Evolutionary conservation across 2,329 filamentous ascomycete species (phyloP).

Genomic region (Fusarium anthophilum): DNA sequence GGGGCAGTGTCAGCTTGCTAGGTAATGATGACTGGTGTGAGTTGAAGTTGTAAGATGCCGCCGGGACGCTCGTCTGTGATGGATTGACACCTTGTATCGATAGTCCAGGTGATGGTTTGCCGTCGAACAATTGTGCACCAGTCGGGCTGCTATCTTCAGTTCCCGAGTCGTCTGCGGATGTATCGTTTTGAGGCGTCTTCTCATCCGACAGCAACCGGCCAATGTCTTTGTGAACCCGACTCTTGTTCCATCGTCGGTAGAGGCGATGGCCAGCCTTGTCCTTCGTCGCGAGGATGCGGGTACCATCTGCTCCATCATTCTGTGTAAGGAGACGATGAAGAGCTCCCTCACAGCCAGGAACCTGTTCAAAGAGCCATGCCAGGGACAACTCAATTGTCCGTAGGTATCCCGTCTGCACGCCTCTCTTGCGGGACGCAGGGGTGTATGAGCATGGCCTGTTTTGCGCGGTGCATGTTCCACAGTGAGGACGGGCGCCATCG

Average conservation of each 20-base stretch:
- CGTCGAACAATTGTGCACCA: conserved; percentile 27
- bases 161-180: conserved; percentile 48
- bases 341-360: conserved; percentile 66
- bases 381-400: conserved; percentile 75
- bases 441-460: conserved; percentile 76
- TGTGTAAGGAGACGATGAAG: conserved; percentile 64
- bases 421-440: conserved; percentile 77
- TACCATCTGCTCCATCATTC: conserved; percentile 53
- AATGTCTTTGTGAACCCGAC: conserved; percentile 69
- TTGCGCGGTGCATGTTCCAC: conserved; percentile 72
- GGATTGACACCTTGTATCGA: conserved; percentile 22
- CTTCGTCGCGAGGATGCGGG: conserved; percentile 59
- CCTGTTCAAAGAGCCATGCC: conserved; percentile 71
- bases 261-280: conserved; percentile 64
- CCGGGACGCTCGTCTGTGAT: conserved; percentile 12
- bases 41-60: conserved; percentile 6
- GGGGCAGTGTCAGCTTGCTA: conserved; percentile 54
- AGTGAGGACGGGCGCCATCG: conserved; percentile 73
- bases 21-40: not conserved
- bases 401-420: conserved; percentile 83
- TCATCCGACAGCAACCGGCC: conserved; percentile 67
- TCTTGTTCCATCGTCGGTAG: conserved; percentile 70
- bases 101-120: conserved; percentile 33
- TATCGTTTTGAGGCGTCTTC: conserved; percentile 46
- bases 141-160: conserved; percentile 43